Evolutionary conservation across 768 basidiomycete species (phyloP).

Genomic region (Kwoniella sp.): DNA sequence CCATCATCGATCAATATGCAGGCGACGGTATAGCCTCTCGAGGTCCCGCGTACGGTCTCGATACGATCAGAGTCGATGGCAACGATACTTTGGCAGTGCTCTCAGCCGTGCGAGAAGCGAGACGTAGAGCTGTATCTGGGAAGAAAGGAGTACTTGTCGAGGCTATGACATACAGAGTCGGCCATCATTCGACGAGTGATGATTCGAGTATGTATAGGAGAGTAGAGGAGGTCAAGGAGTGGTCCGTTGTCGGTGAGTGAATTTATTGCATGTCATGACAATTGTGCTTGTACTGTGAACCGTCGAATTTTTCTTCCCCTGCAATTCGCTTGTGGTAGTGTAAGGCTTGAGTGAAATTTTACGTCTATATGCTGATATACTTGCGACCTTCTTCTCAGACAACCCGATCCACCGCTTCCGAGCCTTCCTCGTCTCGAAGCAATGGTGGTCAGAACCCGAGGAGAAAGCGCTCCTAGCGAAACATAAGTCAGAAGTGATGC

Average conservation of each 20-base stretch:
- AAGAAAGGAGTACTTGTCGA: constrained; percentile 49
- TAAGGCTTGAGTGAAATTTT: neutral
- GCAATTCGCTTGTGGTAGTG: neutral
- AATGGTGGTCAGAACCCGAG: constrained; percentile 79
- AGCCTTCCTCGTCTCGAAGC: constrained; percentile 76
- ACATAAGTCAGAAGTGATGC: constrained; percentile 73
- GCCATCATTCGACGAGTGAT: constrained; percentile 74
- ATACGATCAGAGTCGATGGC: constrained; percentile 89
- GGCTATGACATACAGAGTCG: constrained; percentile 90
- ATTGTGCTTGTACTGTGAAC: constrained; percentile 14
- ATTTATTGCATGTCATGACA: neutral
- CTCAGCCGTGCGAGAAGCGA: constrained; percentile 52
- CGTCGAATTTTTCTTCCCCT: too few species aligned
- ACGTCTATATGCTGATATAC: constrained; percentile 63
- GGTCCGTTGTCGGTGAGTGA: constrained; percentile 68
- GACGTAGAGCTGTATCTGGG: constrained; percentile 43
- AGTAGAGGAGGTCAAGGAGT: constrained; percentile 85
- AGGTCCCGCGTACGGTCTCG: constrained; percentile 88
- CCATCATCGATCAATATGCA: constrained; percentile 81
- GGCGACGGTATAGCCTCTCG: constrained; percentile 92
- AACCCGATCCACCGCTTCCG: constrained; percentile 84
- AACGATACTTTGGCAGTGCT: constrained; percentile 84
- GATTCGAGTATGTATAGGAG: constrained; percentile 93
- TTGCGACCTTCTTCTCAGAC: constrained; percentile 81
- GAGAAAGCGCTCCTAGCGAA: constrained; percentile 72